Evolutionary conservation across 2,329 filamentous ascomycete species (phyloP), one percentile per base, ranked within the genome.

Genomic region (Aspergillus brasiliensis): DNA sequence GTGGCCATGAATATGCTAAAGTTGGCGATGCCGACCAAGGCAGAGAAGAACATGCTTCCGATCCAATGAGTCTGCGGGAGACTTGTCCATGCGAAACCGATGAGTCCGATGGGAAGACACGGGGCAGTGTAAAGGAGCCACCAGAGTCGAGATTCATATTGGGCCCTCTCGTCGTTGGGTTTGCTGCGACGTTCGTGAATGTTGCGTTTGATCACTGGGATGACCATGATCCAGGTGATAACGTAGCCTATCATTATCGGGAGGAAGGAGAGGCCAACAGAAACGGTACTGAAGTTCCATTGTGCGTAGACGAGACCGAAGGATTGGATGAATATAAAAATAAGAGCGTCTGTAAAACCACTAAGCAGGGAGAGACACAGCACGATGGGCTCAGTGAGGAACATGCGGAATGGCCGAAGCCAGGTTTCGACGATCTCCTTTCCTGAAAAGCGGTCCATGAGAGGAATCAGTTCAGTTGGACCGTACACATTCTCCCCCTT

Each of bases 321-420:
- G 0, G 83, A 85, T 68, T 89, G 84, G 40, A 89, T 81, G 72
- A 88, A 88, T 75, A 86, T 87, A 75, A 88, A 89, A 68, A 89
- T 87, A 38, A 89, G 78, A 0, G 86, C 85, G 62, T 89, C 86
- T 58, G 81, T 84, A 77, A 89, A 88, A 27, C 86, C 86, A 55
- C 81, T 84, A 21, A 89, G 78, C 4, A 88, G 75, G 8, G 86
- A 88, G 3, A 88, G 76, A 49, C 77, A 82, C 46, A 84, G 75
- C 7, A 89, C 86, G 61, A 90, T 89, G 0, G 86, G 86, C 69
- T 90, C 87, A 1, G 81, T 86, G 23, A 86, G 64, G 69, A 89
- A 86, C 83, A 89, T 87, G 64, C 80, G 78, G 73, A 88, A 89
- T 0, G 87, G 86, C 2, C 86, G 83, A 37, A 80, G 71, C 84